These are phyloP conservation scores for Hemerocallis citrina DNA, from an alignment of 106 monocot genomes.

Conservation along the genomic window DNA sequence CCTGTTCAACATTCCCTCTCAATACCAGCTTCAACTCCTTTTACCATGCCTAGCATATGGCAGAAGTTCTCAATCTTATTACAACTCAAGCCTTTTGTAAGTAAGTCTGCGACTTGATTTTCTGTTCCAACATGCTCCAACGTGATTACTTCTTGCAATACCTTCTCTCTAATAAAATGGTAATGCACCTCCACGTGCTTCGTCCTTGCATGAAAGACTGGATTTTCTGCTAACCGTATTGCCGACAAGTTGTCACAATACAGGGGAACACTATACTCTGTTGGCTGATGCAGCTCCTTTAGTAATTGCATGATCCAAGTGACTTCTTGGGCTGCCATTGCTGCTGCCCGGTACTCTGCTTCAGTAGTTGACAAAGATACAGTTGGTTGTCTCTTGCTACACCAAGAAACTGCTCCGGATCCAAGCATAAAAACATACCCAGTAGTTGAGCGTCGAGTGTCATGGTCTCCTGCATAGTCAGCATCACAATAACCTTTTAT, in stretches of 20 bases:
- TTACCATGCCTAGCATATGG: not conserved
- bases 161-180: conserved; percentile 4
- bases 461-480: conserved; percentile 9
- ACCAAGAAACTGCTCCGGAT: not conserved
- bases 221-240: conserved; percentile 6
- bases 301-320: conserved; percentile 2
- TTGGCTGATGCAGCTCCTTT: not conserved
- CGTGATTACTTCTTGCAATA: not conserved
- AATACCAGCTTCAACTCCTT: not conserved
- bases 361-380: not conserved
- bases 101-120: conserved; percentile 4
- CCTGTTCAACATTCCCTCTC: not conserved
- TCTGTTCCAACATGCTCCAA: not conserved
- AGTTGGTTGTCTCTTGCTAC: conserved; percentile 1
- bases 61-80: not conserved
- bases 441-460: not conserved
- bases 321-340: not conserved
- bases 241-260: conserved; percentile 2
- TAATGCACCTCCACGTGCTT: conserved; percentile 7
- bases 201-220: conserved; percentile 1
- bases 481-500: conserved; percentile 2
- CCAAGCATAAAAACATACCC: not conserved
- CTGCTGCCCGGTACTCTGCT: conserved; percentile 1
- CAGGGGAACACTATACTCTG: not conserved
- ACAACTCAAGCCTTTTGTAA: not conserved